These are phyloP conservation scores for Antrodiella citrinella DNA, from an alignment of 768 basidiomycete genomes.

Conservation along the genomic window DNA sequence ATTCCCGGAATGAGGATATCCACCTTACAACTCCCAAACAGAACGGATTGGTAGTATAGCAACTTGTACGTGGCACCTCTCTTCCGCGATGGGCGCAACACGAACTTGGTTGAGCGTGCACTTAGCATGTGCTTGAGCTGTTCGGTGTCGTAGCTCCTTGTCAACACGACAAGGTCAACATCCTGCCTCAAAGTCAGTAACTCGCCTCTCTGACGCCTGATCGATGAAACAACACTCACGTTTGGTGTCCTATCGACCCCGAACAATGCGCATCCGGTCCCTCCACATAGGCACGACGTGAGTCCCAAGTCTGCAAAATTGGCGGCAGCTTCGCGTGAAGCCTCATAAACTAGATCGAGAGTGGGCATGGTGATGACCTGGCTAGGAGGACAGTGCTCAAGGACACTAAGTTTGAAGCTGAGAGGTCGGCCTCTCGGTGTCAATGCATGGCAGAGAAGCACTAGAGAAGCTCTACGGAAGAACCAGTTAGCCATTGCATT, in stretches of 20 bases:
- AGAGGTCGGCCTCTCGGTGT: too few species aligned
- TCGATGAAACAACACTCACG: background rate
- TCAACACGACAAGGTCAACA: conserved; percentile 10
- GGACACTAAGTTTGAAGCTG: too few species aligned
- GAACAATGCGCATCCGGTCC: background rate
- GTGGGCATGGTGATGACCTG: too few species aligned
- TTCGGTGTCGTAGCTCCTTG: conserved; percentile 8
- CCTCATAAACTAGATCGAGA: background rate
- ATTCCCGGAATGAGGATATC: conserved; percentile 25
- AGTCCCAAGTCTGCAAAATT: background rate
- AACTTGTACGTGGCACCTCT: conserved; percentile 12
- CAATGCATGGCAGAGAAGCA: too few species aligned
- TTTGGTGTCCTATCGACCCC: background rate
- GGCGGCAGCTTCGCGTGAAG: background rate
- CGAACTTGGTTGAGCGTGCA: conserved; percentile 8
- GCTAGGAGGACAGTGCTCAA: too few species aligned
- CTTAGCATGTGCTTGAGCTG: conserved; percentile 12
- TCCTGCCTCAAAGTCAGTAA: background rate
- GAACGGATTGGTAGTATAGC: background rate
- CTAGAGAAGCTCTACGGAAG: too few species aligned
- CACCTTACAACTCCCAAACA: conserved; percentile 20
- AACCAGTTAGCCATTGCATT: too few species aligned
- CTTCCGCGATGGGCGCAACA: conserved; percentile 7
- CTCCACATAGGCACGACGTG: background rate
- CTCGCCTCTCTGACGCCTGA: background rate